A percentile compares a stretch with the other conserved stretches of the same genome.
phyloP scores from a whole-genome alignment of 73 alveolate species.

The Stentor roeselii region DNA sequence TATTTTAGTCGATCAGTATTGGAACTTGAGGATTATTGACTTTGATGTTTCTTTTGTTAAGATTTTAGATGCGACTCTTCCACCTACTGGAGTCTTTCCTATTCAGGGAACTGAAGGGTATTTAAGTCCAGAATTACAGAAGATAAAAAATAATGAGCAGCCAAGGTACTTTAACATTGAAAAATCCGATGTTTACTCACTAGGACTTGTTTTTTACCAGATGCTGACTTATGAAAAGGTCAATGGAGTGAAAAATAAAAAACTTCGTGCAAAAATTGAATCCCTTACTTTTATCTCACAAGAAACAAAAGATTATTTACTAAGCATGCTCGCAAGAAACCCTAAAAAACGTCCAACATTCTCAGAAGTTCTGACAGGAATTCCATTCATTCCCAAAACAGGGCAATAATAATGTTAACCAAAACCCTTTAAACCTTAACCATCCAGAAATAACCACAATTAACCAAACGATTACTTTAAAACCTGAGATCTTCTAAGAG shows the following conservation, averaged over 20 bases:
- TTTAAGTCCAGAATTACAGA: not conserved
- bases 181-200: not conserved
- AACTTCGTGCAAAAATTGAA: not conserved
- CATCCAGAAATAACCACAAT: not conserved
- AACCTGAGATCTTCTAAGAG: not conserved
- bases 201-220: not conserved
- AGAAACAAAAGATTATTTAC: no score
- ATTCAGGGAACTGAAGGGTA: constrained; percentile 5
- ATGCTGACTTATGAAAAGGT: not conserved
- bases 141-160: not conserved
- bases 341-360: not conserved
- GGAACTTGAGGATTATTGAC: not conserved
- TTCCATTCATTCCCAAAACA: not conserved
- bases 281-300: no score
- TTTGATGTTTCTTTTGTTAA: not conserved
- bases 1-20: not conserved
- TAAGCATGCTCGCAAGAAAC: not conserved
- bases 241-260: not conserved
- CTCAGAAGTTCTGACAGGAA: not conserved
- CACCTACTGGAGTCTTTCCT: not conserved
- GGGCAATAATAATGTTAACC: not conserved
- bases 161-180: no score
- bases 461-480: no score
- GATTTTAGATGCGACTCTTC: not conserved
- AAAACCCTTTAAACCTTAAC: not conserved